Conservation (phyloP, 2,329 filamentous ascomycete species). For the Verticillium dahliae region DNA sequence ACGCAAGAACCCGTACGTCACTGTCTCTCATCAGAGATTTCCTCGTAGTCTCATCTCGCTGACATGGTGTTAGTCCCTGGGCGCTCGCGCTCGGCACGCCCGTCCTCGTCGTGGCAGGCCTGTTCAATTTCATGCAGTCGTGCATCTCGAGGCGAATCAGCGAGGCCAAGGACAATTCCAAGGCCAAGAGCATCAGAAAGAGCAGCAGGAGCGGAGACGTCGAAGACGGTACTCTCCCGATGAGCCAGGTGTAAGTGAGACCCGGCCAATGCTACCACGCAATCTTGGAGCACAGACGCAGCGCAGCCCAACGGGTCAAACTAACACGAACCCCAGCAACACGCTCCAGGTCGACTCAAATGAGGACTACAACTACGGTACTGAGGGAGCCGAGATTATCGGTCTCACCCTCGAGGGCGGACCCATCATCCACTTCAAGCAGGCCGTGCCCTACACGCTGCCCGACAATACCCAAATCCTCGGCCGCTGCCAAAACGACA, state of each 20-base stretch:
- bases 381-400: constrained; percentile 26
- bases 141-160: constrained; percentile 26
- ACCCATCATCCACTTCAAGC: constrained; percentile 36
- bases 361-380: constrained; percentile 22
- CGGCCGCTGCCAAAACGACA: constrained; percentile 24
- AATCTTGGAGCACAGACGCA: neutral
- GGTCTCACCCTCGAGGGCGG: constrained; percentile 38
- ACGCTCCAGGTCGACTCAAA: constrained; percentile 28
- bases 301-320: neutral
- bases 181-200: constrained; percentile 11
- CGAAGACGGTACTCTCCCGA: constrained; percentile 21
- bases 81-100: constrained; percentile 54
- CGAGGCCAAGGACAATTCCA: constrained; percentile 15
- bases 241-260: constrained; percentile 36
- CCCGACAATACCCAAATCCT: constrained; percentile 27
- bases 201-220: constrained; percentile 6
- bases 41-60: constrained; percentile 2
- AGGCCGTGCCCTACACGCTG: constrained; percentile 22
- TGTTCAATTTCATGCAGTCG: constrained; percentile 41
- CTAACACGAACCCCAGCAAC: constrained; percentile 19
- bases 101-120: constrained; percentile 50
- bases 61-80: constrained; percentile 36
- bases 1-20: constrained; percentile 43
- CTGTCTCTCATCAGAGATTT: neutral
- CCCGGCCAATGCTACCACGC: neutral